Percentiles rank a stretch among this genome's conserved stretches.
These are phyloP conservation scores for Paulownia fortunei DNA, from an alignment of 257 asterid species.

Conservation along the genomic window DNA sequence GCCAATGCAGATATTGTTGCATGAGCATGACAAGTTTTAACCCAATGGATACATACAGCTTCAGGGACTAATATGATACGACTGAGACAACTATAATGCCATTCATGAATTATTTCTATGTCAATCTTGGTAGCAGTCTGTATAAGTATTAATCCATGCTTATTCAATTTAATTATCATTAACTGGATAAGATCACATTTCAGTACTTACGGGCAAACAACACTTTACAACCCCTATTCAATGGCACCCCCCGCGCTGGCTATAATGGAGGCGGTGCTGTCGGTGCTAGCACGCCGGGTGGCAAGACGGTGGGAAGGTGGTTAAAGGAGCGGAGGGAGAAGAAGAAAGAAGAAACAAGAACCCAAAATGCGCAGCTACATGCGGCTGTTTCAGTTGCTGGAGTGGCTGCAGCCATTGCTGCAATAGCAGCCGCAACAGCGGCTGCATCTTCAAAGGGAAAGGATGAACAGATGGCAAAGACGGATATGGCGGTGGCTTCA, in stretches of 20 bases:
- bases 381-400: constrained; percentile 93
- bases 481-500: constrained; percentile 93
- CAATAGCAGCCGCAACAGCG: constrained; percentile 94
- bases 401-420: constrained; percentile 92
- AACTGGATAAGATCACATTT: neutral
- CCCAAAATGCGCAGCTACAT: constrained; percentile 93
- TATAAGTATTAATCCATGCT: neutral
- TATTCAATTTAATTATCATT: neutral
- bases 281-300: constrained; percentile 78
- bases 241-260: constrained; percentile 64
- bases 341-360: constrained; percentile 90
- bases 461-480: constrained; percentile 80
- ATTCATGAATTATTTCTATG: no score
- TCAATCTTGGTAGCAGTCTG: no score
- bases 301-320: constrained; percentile 96
- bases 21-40: neutral
- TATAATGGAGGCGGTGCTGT: constrained; percentile 44
- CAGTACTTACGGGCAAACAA: constrained; percentile 93
- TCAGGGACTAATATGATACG: no score
- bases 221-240: constrained; percentile 87
- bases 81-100: no score
- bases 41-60: neutral
- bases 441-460: constrained; percentile 70
- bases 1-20: neutral
- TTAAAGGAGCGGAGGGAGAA: constrained; percentile 89